Evolutionary conservation across 257 asterid genomes (phyloP).

Genomic region (Cynanchum wilfordii): DNA sequence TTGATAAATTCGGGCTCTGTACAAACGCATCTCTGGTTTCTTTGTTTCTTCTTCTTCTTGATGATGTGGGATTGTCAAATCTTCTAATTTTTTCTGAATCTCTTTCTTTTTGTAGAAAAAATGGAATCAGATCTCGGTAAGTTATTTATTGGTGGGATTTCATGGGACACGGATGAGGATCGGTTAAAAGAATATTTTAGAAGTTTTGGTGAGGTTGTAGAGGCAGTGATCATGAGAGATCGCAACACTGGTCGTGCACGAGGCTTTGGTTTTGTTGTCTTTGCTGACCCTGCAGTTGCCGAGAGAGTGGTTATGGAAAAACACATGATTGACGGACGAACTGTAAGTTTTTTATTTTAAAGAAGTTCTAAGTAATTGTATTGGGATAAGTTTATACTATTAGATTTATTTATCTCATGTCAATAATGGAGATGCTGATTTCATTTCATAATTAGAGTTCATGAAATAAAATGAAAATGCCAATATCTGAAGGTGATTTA

Average conservation of each 20-base stretch:
- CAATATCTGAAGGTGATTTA: neutral
- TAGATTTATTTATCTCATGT: constrained; percentile 2
- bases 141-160: constrained; percentile 87
- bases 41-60: neutral
- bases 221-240: constrained; percentile 87
- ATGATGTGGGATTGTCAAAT: constrained; percentile 14
- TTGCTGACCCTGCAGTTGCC: constrained; percentile 63
- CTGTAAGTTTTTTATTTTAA: constrained; percentile 41
- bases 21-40: neutral
- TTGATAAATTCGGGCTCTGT: neutral
- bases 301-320: constrained; percentile 77
- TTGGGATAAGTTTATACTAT: neutral
- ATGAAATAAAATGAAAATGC: neutral
- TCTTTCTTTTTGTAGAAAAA: constrained; percentile 36
- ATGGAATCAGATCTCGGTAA: constrained; percentile 83
- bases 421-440: neutral
- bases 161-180: constrained; percentile 94
- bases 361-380: neutral
- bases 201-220: constrained; percentile 64
- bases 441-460: neutral
- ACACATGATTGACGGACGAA: constrained; percentile 71
- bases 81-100: constrained; percentile 6
- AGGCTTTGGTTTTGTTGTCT: constrained; percentile 80
- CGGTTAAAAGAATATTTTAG: constrained; percentile 65
- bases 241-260: constrained; percentile 82